phyloP scores from a whole-genome alignment of 140 eudicot genomes.

The Stevia rebaudiana region DNA sequence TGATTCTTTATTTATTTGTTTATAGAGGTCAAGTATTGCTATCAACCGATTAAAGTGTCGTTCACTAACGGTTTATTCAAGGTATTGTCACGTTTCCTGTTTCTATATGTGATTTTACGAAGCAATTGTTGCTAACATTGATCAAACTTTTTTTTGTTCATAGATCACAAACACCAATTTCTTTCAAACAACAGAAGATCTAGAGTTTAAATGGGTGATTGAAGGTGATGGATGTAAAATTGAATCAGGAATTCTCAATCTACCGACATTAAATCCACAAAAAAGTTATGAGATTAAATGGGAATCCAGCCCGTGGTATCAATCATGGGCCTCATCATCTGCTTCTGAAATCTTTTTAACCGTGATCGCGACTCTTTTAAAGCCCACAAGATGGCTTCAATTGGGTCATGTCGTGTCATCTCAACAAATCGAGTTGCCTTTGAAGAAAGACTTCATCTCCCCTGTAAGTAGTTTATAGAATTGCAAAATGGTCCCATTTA shows the following conservation, averaged over 20 bases:
- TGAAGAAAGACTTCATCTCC: conserved; percentile 37
- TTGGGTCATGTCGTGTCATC: conserved; percentile 73
- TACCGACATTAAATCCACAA: conserved; percentile 63
- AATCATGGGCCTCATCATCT: conserved; percentile 48
- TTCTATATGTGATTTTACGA: not conserved
- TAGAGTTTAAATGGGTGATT: conserved; percentile 62
- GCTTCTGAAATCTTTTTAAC: conserved; percentile 62
- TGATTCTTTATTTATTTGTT: conserved; percentile 18
- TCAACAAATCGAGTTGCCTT: conserved; percentile 66
- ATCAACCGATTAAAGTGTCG: conserved; percentile 85
- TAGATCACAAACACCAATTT: conserved; percentile 74
- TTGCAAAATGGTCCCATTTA: not conserved
- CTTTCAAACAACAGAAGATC: conserved; percentile 54
- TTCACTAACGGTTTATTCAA: conserved; percentile 47
- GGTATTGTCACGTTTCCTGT: conserved; percentile 38
- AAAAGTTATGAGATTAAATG: conserved; percentile 52
- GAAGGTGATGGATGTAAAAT: conserved; percentile 85
- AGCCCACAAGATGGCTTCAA: conserved; percentile 69
- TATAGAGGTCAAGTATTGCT: conserved; percentile 85
- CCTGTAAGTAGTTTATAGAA: conserved; percentile 40
- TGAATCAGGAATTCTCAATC: conserved; percentile 49
- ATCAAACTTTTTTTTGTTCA: not conserved
- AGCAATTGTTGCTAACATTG: conserved; percentile 22
- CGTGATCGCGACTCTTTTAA: conserved; percentile 47
- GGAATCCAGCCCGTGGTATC: conserved; percentile 73